Conservation (phyloP, 192 early-diverging fungal genomes). For the Coemansia sp. region DNA sequence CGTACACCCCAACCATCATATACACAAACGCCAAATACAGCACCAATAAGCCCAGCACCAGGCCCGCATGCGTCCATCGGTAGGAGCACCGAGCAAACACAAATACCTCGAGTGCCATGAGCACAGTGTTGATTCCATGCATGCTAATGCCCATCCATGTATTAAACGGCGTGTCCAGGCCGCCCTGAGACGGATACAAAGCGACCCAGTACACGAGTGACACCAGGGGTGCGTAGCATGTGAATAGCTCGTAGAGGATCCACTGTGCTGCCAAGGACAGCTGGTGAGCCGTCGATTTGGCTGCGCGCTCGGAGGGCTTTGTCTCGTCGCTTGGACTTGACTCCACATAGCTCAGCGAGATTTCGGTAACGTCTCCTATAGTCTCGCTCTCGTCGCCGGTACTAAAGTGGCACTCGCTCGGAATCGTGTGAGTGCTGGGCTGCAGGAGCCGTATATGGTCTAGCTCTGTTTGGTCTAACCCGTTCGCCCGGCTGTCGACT, state of each 20-base stretch:
- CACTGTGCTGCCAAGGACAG: conserved; percentile 37
- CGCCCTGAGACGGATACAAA: conserved; percentile 33
- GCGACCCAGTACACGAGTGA: conserved; percentile 47
- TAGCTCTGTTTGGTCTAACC: neutral
- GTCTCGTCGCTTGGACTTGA: neutral
- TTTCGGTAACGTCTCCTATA: neutral
- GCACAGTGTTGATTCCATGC: conserved; percentile 35
- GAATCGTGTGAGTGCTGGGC: neutral
- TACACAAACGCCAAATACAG: conserved; percentile 45
- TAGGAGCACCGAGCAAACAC: conserved; percentile 24
- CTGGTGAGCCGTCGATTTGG: conserved; percentile 11
- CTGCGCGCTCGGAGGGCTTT: neutral
- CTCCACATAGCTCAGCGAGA: neutral
- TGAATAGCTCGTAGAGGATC: conserved; percentile 50
- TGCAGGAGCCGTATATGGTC: neutral
- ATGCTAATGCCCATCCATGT: conserved; percentile 52
- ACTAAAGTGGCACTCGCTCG: neutral
- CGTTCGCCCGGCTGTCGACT: neutral
- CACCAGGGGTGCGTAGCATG: conserved; percentile 49
- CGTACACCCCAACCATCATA: conserved; percentile 51
- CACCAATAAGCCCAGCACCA: conserved; percentile 12
- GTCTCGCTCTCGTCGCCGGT: conserved; percentile 1
- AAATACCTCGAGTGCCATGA: conserved; percentile 35
- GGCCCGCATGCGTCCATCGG: conserved; percentile 16
- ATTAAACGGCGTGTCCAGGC: conserved; percentile 8